phyloP scores from a whole-genome alignment of 2,329 filamentous ascomycete genomes.

The Trichophyton schoenleinii region DNA sequence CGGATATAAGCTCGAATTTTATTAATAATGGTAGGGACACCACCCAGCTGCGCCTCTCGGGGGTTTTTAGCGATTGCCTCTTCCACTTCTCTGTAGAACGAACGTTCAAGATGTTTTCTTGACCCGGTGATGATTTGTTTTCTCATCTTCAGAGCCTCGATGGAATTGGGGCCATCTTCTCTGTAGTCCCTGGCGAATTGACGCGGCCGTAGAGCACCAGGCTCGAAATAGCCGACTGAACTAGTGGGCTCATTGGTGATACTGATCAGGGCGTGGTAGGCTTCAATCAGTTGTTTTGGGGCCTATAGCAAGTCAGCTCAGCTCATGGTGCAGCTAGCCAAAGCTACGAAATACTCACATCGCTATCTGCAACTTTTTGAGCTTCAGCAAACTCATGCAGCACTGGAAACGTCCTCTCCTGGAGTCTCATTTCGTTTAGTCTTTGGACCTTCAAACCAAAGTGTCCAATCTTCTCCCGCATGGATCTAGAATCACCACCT shows the following conservation, averaged over 20 bases:
- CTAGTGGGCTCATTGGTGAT: conserved; percentile 62
- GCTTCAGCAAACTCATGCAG: conserved; percentile 63
- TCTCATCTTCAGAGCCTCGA: conserved; percentile 52
- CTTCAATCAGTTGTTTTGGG: conserved; percentile 62
- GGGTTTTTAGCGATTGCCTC: conserved; percentile 68
- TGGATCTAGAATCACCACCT: conserved; percentile 59
- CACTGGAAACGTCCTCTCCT: conserved; percentile 57
- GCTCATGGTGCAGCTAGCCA: conserved; percentile 9
- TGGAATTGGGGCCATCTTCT: conserved; percentile 57
- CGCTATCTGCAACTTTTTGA: conserved; percentile 56
- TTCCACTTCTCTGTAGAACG: conserved; percentile 69
- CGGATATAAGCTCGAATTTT: conserved; percentile 89
- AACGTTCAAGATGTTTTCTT: conserved; percentile 64
- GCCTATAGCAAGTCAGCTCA: conserved; percentile 35
- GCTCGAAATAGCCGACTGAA: conserved; percentile 45
- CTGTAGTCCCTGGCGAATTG: conserved; percentile 66
- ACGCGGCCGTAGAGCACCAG: conserved; percentile 59
- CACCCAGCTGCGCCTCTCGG: conserved; percentile 77
- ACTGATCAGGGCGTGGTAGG: conserved; percentile 67
- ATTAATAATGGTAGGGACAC: conserved; percentile 73
- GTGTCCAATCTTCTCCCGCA: conserved; percentile 71
- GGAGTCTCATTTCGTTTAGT: conserved; percentile 61
- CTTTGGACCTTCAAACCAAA: conserved; percentile 67
- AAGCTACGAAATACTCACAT: conserved; percentile 30
- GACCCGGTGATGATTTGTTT: conserved; percentile 72